A percentile compares a stretch with the other conserved stretches of the same genome.
Conservation (phyloP, 1,139 yeast species). For the Debaryomycetaceae sp. region DNA sequence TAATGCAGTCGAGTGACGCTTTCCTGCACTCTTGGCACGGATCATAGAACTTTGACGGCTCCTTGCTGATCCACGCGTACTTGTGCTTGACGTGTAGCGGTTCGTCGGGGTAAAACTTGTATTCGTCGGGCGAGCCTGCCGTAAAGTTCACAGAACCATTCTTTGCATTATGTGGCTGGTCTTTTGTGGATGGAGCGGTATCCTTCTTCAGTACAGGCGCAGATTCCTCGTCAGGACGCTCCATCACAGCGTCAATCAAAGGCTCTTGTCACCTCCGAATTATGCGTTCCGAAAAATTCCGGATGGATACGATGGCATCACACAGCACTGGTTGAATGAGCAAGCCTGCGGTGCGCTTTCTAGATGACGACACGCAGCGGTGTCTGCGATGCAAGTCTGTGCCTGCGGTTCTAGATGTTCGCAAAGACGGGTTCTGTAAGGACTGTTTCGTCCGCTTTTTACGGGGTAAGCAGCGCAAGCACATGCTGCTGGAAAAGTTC, state of each 20-base stretch:
- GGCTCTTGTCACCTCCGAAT: too few species aligned
- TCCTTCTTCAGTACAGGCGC: constrained; percentile 10
- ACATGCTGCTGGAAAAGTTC: constrained; percentile 57
- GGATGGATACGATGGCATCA: too few species aligned
- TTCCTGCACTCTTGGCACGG: constrained; percentile 87
- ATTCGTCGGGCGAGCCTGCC: constrained; percentile 38
- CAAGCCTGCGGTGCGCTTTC: too few species aligned
- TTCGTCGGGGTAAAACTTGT: constrained; percentile 75
- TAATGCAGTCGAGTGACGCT: constrained; percentile 74
- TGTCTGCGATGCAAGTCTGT: constrained; percentile 45
- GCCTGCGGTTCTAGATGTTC: constrained; percentile 37
- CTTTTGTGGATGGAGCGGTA: constrained; percentile 10
- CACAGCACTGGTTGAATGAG: too few species aligned
- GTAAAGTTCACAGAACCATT: constrained; percentile 48
- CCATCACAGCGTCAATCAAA: constrained; percentile 2
- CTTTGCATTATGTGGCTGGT: too few species aligned
- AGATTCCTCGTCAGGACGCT: constrained; percentile 20
- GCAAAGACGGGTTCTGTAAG: constrained; percentile 65
- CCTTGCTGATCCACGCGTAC: constrained; percentile 53
- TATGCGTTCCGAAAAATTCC: too few species aligned
- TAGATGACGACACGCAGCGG: too few species aligned
- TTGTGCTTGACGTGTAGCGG: constrained; percentile 56
- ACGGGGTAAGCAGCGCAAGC: constrained; percentile 70
- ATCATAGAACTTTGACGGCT: constrained; percentile 76
- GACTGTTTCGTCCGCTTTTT: constrained; percentile 65